phyloP scores from a whole-genome alignment of 257 asterid genomes.

The Hygrophila difformis region DNA sequence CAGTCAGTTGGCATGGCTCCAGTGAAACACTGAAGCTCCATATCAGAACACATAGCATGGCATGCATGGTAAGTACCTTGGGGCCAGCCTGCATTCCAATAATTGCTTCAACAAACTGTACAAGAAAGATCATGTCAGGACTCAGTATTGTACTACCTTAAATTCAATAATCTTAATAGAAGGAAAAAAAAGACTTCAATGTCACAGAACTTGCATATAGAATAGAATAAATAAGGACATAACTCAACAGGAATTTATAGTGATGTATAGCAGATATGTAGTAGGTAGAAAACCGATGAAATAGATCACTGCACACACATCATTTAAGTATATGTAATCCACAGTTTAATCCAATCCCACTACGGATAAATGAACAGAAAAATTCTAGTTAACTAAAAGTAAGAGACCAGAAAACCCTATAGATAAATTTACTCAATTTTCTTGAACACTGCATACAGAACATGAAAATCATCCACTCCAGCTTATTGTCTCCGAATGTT shows the following conservation, averaged over 20 bases:
- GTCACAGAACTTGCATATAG: neutral
- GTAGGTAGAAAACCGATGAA: too few species aligned
- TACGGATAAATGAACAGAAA: too few species aligned
- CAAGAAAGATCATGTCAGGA: neutral
- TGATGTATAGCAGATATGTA: too few species aligned
- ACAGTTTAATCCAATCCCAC: too few species aligned
- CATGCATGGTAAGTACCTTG: constrained; percentile 34
- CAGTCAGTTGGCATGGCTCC: constrained; percentile 7
- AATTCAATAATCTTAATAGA: neutral
- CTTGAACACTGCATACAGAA: too few species aligned
- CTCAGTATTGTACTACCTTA: constrained; percentile 3
- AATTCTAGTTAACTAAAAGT: too few species aligned
- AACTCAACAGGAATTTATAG: too few species aligned
- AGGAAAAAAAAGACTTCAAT: constrained; percentile 3
- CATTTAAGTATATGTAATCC: too few species aligned
- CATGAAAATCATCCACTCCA: too few species aligned
- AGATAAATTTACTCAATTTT: neutral
- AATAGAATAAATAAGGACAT: constrained; percentile 3
- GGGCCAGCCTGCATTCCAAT: constrained; percentile 61
- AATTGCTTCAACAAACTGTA: constrained; percentile 88
- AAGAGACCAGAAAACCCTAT: neutral
- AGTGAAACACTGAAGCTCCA: neutral
- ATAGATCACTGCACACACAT: too few species aligned
- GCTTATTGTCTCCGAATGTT: neutral
- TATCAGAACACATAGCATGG: neutral